Evolutionary conservation across 2,329 filamentous ascomycete genomes (phyloP).

Genomic region (Uncinocarpus reesii): DNA sequence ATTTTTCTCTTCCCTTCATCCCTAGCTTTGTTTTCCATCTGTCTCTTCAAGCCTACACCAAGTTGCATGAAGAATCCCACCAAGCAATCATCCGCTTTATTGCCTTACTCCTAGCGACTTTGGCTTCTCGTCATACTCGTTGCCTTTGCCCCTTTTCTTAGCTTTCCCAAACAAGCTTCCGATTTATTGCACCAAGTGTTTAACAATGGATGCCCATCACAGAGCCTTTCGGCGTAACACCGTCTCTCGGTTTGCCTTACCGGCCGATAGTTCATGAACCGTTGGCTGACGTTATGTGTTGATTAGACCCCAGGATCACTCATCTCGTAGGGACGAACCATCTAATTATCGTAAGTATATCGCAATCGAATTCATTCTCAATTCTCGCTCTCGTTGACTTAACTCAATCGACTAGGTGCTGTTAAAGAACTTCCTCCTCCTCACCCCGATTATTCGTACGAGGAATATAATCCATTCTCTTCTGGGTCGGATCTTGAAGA

Average conservation of each 20-base stretch:
- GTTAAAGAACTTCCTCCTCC: not conserved
- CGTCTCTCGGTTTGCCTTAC: slow-evolving; percentile 15
- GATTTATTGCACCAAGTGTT: not conserved
- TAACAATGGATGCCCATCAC: slow-evolving; percentile 11
- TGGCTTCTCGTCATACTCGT: not conserved
- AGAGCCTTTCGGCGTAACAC: slow-evolving; percentile 12
- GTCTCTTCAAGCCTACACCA: not conserved
- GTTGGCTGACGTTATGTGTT: not conserved
- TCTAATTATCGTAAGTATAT: slow-evolving; percentile 1
- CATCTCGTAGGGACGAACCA: not conserved
- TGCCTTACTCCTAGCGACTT: not conserved
- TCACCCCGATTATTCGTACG: slow-evolving; percentile 7
- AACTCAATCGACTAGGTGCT: not conserved
- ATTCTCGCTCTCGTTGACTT: not conserved
- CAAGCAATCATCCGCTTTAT: not conserved
- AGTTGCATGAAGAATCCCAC: not conserved
- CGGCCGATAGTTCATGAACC: not conserved
- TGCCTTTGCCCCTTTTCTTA: not conserved
- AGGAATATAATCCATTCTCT: slow-evolving; percentile 7
- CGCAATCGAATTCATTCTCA: too few species aligned
- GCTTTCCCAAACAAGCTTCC: not conserved
- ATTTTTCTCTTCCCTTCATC: not conserved
- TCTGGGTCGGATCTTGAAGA: not conserved
- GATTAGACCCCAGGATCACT: not conserved
- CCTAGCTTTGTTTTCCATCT: not conserved